Base-by-base conservation (phyloP, 2,329 filamentous ascomycete genomes). In the Nemania serpens region DNA sequence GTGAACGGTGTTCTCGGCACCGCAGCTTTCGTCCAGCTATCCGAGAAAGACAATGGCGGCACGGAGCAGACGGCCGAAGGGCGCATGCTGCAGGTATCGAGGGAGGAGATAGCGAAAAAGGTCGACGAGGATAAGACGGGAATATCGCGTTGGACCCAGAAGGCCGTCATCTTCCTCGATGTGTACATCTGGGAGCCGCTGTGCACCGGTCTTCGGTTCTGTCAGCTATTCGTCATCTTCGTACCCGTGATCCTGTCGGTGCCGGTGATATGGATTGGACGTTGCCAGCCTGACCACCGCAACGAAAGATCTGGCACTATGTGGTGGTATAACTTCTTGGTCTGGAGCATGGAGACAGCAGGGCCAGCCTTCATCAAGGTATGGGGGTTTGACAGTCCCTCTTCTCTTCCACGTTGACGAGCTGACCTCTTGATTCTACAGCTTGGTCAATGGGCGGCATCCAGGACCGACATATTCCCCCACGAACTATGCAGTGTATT, bases 281-380 rank as follows among this genome's bases (percentile, higher is more conserved):
- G 75, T 36, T 81, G 89, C 47, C 79, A 86, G 50, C 78, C 83
- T 2, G 79, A 87, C 36, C 84, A 83, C 59, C 88, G 92, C 68
- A 86, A 91, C 66, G 91, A 97, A 77, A 84, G 91, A 64, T 82
- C 79, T 5, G 94, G 95, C 0, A 93, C 93, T 0, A 72, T 98
- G 2, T 97, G 91, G 92, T 99, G 95, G 95, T 99, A 97, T 78
- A 81, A 81, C 3, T 95, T 97, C 71, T 77, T 99, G 41, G 93
- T 98, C 10, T 84, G 82, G 59, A 84, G 90, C 29, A 98, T 99
- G 95, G 94, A 99, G 77, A 84, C 88, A 72, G 92, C 94, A 17
- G 95, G 95, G 0, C 93, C 95, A 46, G 93, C 95, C 0, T 99
- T 99, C 73, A 99, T 99, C 78, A 99, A 99, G 84, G 90, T 91